A percentile compares a stretch with the other conserved stretches of the same genome.
phyloP scores from a whole-genome alignment of 768 basidiomycete genomes.

The Leucocoprinus sp. region DNA sequence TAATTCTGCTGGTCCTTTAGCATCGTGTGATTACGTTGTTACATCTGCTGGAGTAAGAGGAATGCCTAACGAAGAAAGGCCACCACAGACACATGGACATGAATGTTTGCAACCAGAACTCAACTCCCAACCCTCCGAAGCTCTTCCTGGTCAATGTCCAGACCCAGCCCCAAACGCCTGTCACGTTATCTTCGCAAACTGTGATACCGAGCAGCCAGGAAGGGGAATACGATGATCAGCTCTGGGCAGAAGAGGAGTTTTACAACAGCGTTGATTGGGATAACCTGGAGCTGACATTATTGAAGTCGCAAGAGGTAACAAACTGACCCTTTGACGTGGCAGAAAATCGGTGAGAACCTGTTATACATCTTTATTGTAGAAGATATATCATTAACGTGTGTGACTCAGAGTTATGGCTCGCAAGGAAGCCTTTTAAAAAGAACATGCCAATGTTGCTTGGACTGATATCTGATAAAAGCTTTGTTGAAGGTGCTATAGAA shows the following conservation, averaged over 20 bases:
- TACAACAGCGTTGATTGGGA: conserved; percentile 30
- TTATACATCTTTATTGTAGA: too few relatives aligned
- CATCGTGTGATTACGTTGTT: conserved; percentile 71
- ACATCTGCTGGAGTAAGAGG: conserved; percentile 46
- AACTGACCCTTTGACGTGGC: not conserved
- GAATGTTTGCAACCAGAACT: not conserved
- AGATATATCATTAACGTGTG: too few relatives aligned
- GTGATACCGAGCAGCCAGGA: conserved; percentile 16
- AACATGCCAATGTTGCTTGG: not conserved
- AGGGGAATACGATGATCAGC: conserved; percentile 26
- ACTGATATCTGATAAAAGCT: not conserved
- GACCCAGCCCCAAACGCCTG: not conserved
- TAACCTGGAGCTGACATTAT: conserved; percentile 19
- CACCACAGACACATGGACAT: not conserved
- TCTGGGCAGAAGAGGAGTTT: conserved; percentile 39
- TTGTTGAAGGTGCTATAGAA: not conserved
- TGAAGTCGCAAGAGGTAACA: conserved; percentile 12
- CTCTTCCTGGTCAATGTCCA: not conserved
- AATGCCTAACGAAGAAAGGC: conserved; percentile 11
- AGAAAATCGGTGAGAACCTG: not conserved
- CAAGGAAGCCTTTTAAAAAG: too few relatives aligned
- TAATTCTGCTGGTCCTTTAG: conserved; percentile 49
- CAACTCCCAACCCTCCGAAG: not conserved
- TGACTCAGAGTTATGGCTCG: too few relatives aligned
- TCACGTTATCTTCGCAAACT: not conserved